A percentile compares a stretch with the other conserved stretches of the same genome.
These are phyloP conservation scores for Phytophthora kernoviae DNA, from an alignment of 352 stramenopile species.

Conservation along the genomic window DNA sequence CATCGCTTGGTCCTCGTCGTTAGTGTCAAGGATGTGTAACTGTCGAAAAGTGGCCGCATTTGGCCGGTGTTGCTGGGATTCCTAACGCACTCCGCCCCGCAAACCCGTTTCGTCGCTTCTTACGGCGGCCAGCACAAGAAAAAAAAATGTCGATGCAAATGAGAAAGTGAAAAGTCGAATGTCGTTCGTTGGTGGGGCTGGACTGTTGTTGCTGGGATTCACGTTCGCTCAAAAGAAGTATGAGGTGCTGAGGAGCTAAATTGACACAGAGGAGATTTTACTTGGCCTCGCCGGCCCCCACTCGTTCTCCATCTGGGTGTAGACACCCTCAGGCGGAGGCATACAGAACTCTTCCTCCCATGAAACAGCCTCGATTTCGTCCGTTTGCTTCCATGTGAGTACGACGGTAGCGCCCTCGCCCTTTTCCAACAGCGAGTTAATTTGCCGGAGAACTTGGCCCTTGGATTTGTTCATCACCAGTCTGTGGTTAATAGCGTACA, in stretches of 20 bases:
- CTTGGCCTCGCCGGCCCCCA: constrained; percentile 80
- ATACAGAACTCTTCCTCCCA: constrained; percentile 84
- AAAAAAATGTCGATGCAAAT: constrained; percentile 29
- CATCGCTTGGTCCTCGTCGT: constrained; percentile 17
- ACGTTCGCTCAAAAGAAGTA: constrained; percentile 24
- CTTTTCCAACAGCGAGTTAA: constrained; percentile 79
- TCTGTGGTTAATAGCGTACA: constrained; percentile 88
- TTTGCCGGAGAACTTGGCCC: constrained; percentile 82
- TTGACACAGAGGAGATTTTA: constrained; percentile 87
- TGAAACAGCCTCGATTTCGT: constrained; percentile 72
- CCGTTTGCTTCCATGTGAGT: constrained; percentile 84
- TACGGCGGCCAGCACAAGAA: constrained; percentile 15
- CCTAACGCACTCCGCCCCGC: neutral
- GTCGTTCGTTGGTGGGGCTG: constrained; percentile 27
- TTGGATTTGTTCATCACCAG: constrained; percentile 90
- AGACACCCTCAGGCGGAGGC: constrained; percentile 79
- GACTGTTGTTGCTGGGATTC: constrained; percentile 5
- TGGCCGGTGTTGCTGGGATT: constrained; percentile 2
- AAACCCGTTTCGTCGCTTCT: constrained; percentile 14
- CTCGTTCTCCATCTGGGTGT: constrained; percentile 84
- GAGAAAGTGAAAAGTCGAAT: constrained; percentile 29
- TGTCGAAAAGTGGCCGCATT: neutral
- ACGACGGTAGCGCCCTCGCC: constrained; percentile 68
- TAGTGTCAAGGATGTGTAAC: neutral
- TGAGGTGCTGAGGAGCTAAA: constrained; percentile 47